Evolutionary conservation across 2,329 filamentous ascomycete species (phyloP), one percentile per base, ranked within the genome.

Genomic region (Fusarium kyushuense): DNA sequence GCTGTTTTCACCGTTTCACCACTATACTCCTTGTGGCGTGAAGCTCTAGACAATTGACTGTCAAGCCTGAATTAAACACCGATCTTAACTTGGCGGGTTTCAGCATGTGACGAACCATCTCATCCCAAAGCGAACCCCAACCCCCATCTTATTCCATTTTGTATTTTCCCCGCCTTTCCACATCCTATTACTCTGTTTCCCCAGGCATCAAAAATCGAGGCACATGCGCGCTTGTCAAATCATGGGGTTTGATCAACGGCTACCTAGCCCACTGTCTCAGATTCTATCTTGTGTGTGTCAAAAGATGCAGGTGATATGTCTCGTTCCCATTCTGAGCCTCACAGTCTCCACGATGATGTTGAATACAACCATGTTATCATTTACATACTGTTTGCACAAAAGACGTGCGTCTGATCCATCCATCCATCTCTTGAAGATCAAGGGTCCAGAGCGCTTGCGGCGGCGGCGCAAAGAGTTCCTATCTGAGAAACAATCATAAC

Each of bases 171-270:
- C 42, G n/a, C 57, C n/a, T 38, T 54, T 33, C 13, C 11, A 19
- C 11, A 19, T 19, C 35, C 35, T 38, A n/a, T 13, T 38, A 19
- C 33, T n/a, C 13, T 35, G 4, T 3, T 2, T 8, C 7, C 11
- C 33, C 17, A 51, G 36, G 41, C 27, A 33, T 23, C 45, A 41
- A 63, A 41, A 63, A 48, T 47, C 27, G 45, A 53, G 45, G 63
- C 64, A 65, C 65, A 68, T 68, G 65, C 64, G 25, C 65, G 25
- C 42, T 30, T 68, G 36, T 58, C 38, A 46, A 60, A 68, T 68
- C 65, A 68, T 68, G 65, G 65, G 65, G 59, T 68, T 68, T 52
- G 38, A 40, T 51, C 60, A 58, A 59, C 40, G 32, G 21, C 54
- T 55, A 63, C n/a, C 35, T 38, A 43, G 23, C 30, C 14, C 40